Conservation (phyloP, 2,329 filamentous ascomycete genomes). For the Paecilomyces sp. region DNA sequence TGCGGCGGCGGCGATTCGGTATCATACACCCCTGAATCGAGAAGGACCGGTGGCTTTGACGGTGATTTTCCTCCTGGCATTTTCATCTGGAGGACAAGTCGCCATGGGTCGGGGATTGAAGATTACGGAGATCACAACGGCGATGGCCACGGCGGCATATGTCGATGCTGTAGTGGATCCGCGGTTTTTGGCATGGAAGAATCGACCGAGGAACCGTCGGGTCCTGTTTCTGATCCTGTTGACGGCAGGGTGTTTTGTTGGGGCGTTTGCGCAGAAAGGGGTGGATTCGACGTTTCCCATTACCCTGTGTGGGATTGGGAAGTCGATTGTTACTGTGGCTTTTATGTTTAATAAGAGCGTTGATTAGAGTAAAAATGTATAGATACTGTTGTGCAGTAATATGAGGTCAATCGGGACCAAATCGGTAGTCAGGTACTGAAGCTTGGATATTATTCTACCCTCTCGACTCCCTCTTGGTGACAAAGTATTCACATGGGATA, state of each 20-base stretch:
- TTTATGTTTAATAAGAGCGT: not conserved
- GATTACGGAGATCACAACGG: slow-evolving; percentile 57
- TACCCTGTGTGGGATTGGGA: not conserved
- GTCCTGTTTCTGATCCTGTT: slow-evolving; percentile 44
- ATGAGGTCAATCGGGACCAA: too few species aligned
- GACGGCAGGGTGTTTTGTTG: slow-evolving; percentile 44
- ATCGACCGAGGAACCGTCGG: slow-evolving; percentile 43
- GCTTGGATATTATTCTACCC: too few species aligned
- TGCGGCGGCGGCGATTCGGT: slow-evolving; percentile 45
- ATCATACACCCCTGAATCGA: slow-evolving; percentile 25
- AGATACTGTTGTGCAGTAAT: not conserved
- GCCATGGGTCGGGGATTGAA: slow-evolving; percentile 49
- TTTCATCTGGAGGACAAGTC: slow-evolving; percentile 53
- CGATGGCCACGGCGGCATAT: slow-evolving; percentile 59
- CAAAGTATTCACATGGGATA: not conserved
- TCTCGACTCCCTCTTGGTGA: not conserved
- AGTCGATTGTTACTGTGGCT: not conserved
- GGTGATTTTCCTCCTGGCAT: slow-evolving; percentile 47
- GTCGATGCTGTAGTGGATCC: slow-evolving; percentile 54
- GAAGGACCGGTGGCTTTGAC: slow-evolving; percentile 34
- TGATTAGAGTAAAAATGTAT: not conserved
- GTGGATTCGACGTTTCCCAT: not conserved
- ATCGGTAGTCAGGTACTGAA: too few species aligned
- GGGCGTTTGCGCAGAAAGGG: slow-evolving; percentile 26
- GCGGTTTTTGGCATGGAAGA: slow-evolving; percentile 39